Percentiles rank a stretch among this genome's conserved stretches.
These are phyloP conservation scores for Pinus albicaulis DNA, from an alignment of 75 land plant species.

Conservation along the genomic window DNA sequence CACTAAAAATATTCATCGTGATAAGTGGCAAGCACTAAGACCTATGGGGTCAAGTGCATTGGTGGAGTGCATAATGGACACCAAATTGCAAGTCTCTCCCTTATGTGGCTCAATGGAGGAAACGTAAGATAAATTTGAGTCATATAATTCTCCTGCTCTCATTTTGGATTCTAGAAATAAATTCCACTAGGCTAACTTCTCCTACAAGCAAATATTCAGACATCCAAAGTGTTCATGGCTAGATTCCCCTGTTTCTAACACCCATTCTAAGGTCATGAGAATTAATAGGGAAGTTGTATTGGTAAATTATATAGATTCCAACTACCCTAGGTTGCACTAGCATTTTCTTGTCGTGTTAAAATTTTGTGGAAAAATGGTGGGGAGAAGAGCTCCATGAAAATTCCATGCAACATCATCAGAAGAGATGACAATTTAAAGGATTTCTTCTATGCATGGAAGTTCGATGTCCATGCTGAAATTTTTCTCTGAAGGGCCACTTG, in stretches of 20 bases:
- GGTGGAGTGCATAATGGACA: slow-evolving; percentile 39
- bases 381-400: slow-evolving; percentile 43
- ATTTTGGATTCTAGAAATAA: slow-evolving; percentile 67
- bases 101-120: slow-evolving; percentile 37
- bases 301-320: not conserved
- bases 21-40: slow-evolving; percentile 73
- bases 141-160: slow-evolving; percentile 55
- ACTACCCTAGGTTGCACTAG: slow-evolving; percentile 3
- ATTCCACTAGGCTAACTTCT: slow-evolving; percentile 75
- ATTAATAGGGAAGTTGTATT: slow-evolving; percentile 70
- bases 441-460: slow-evolving; percentile 62
- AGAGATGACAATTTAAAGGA: slow-evolving; percentile 35
- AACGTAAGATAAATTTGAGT: slow-evolving; percentile 66
- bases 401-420: slow-evolving; percentile 55
- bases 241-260: not conserved
- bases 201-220: slow-evolving; percentile 89
- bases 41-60: slow-evolving; percentile 74
- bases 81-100: not conserved
- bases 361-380: slow-evolving; percentile 68
- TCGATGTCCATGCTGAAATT: slow-evolving; percentile 26
- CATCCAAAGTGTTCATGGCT: slow-evolving; percentile 90
- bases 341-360: slow-evolving; percentile 68
- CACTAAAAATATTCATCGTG: not conserved
- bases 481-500: not conserved
- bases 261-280: slow-evolving; percentile 21